Evolutionary conservation across 345 rosid species (phyloP), one percentile per base, ranked within the genome.

Genomic region (Lepidium africanum): DNA sequence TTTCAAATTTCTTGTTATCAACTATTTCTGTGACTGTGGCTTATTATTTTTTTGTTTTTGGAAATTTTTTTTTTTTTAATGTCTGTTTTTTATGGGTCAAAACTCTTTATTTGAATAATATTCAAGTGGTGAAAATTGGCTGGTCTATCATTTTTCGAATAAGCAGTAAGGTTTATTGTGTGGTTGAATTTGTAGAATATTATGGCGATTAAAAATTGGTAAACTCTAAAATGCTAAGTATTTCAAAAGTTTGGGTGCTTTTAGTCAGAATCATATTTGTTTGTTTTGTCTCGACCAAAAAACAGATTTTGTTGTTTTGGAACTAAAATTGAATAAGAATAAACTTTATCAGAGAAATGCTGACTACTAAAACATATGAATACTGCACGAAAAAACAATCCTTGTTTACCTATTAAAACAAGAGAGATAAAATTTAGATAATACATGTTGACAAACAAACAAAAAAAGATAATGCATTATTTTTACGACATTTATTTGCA

Each of bases 41-140:
- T 71, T 43, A 23, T 71, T 63, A 27, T 63, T 46, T 71, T 13
- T 46, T 72, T 72, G 36, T 71, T 13, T 46, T 72, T 72, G 36
- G 25, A 25, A 63, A 63, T n/a, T n/a, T n/a, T n/a, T n/a, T n/a
- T n/a, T n/a, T n/a, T 38, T 0, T 21, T 57, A 46, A 3, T 57
- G 14, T 39, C 14, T 8, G 50, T 65, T 8, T 45, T 10, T 19
- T 17, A 3, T 1, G 11, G 13, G n/a, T 2, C 17, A n/a, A 45
- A 14, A 6, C 19, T 42, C 15, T 42, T 42, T 46, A 17, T 16
- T 45, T 46, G 25, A 17, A 17, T 46, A 5, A 9, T 17, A 1
- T 8, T 46, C 9, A 45, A 45, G 23, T 16, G 33, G 33, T 15
- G 5, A 17, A 46, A 16, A 16, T 4, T 16, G 25, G 25, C 27